Evolutionary conservation across 352 stramenopile species (phyloP).

Genomic region (Globisporangium okanoganense): DNA sequence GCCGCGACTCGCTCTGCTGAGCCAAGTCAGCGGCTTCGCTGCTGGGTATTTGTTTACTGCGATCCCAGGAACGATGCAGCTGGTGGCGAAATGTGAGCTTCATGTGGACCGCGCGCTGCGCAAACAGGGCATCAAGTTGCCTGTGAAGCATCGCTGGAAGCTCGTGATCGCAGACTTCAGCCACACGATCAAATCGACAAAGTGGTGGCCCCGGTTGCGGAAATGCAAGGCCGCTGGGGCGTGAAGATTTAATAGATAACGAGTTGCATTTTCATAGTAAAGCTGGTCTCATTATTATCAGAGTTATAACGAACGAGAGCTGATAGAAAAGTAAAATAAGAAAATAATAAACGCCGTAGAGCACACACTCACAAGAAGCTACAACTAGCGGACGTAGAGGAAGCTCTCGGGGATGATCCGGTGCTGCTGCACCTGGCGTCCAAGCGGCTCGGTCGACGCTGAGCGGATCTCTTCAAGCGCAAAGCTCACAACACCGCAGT

Average conservation of each 20-base stretch:
- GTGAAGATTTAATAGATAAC: not conserved
- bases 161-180: slow-evolving; percentile 6
- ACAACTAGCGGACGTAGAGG: slow-evolving; percentile 6
- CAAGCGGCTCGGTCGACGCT: not conserved
- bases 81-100: slow-evolving; percentile 3
- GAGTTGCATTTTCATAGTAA: not conserved
- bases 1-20: slow-evolving; percentile 43
- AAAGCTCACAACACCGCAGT: slow-evolving; percentile 79
- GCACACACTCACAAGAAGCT: not conserved
- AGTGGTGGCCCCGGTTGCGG: slow-evolving; percentile 10
- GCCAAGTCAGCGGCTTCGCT: slow-evolving; percentile 46
- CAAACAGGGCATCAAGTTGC: slow-evolving; percentile 12
- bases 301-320: not conserved
- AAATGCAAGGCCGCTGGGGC: slow-evolving; percentile 2
- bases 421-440: slow-evolving; percentile 17
- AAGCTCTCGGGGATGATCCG: slow-evolving; percentile 45
- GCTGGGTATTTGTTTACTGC: slow-evolving; percentile 25
- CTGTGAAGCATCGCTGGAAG: slow-evolving; percentile 15
- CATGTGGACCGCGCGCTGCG: slow-evolving; percentile 6
- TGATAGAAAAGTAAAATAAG: slow-evolving; percentile 1
- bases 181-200: slow-evolving; percentile 4
- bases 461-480: slow-evolving; percentile 40
- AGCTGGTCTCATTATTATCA: not conserved
- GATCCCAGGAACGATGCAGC: slow-evolving; percentile 10
- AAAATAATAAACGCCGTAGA: not conserved